phyloP scores from a whole-genome alignment of 345 rosid species.

The Gossypium sturtianum region DNA sequence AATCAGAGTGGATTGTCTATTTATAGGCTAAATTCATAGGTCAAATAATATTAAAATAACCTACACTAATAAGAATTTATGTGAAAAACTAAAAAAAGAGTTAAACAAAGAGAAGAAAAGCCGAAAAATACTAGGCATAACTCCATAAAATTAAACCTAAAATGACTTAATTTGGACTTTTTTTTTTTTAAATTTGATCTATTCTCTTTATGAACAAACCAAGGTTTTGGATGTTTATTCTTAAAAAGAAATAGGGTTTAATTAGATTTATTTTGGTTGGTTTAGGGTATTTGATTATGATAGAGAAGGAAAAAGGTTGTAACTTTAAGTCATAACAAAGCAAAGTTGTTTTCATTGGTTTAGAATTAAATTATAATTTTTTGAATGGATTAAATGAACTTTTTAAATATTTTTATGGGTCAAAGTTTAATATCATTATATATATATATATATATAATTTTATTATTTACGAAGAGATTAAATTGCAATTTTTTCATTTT shows the following conservation, averaged over 20 bases:
- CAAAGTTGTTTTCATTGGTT: not conserved
- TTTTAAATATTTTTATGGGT: not conserved
- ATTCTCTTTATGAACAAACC: not conserved
- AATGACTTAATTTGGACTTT: no score
- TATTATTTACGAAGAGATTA: no score
- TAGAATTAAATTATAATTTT: no score
- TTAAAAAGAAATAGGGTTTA: not conserved
- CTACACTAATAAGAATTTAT: fast-evolving
- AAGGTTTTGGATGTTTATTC: not conserved
- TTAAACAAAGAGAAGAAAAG: no score
- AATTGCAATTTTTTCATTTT: no score
- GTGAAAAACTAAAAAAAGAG: no score
- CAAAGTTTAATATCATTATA: not conserved
- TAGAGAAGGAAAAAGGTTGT: not conserved
- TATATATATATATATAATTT: no score
- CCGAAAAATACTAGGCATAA: no score
- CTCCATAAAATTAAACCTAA: no score
- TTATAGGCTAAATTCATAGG: fast-evolving
- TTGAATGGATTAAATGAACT: no score
- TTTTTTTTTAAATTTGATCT: not conserved
- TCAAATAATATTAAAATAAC: no score
- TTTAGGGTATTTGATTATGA: not conserved
- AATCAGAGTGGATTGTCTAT: fast-evolving
- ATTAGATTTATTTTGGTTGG: not conserved
- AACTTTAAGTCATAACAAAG: slow-evolving; percentile 9